phyloP scores from a whole-genome alignment of 1,284 basidiomycete species.

The Ceratobasidium theobromae region DNA sequence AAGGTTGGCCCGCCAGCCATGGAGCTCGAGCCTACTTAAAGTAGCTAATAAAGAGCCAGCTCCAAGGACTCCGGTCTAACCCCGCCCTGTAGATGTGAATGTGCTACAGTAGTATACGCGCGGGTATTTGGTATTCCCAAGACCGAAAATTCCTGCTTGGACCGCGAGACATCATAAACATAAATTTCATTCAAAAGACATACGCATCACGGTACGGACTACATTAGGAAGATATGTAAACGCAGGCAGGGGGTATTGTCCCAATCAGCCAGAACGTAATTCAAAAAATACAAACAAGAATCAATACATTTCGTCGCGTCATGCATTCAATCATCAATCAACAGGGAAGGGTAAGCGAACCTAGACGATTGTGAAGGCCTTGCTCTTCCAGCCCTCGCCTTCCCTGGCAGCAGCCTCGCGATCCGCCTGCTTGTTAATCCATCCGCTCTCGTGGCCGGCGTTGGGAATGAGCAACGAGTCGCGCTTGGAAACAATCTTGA shows the following conservation, averaged over 20 bases:
- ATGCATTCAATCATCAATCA: not conserved
- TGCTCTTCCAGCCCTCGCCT: conserved; percentile 65
- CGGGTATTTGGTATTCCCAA: too few species aligned
- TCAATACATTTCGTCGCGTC: conserved; percentile 25
- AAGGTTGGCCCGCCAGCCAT: too few species aligned
- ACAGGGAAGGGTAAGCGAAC: not conserved
- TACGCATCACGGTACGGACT: not conserved
- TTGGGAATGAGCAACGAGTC: conserved; percentile 60
- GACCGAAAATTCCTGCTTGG: too few species aligned
- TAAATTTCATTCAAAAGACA: not conserved
- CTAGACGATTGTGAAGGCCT: conserved; percentile 52
- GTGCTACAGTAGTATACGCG: too few species aligned
- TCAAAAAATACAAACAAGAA: not conserved
- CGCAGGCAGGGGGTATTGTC: conserved; percentile 29
- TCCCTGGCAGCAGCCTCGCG: conserved; percentile 52
- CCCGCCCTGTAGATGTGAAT: too few species aligned
- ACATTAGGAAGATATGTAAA: conserved; percentile 12
- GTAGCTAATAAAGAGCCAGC: too few species aligned
- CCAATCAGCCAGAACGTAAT: conserved; percentile 10
- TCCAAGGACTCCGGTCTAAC: too few species aligned
- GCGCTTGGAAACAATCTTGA: conserved; percentile 71
- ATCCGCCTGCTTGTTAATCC: conserved; percentile 66
- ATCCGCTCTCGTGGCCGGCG: conserved; percentile 67
- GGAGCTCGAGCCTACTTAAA: too few species aligned
- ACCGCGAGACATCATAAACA: too few species aligned